Conservation (phyloP, 2,329 filamentous ascomycete genomes). For the Trichophyton schoenleinii region DNA sequence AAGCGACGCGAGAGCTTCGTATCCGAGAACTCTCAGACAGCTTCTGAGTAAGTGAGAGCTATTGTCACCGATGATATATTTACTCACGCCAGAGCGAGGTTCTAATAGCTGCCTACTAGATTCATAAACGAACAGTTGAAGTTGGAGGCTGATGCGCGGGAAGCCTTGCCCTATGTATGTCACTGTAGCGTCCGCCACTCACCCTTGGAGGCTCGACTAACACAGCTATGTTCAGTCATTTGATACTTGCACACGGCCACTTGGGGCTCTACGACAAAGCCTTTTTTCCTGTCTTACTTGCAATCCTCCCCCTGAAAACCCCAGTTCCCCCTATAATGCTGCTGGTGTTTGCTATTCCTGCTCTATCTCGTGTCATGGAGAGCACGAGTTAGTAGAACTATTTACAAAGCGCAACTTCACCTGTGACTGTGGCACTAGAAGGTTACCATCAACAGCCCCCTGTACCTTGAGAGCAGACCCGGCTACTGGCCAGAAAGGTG, state of each 20-base stretch:
- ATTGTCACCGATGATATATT: not conserved
- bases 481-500: constrained; percentile 62
- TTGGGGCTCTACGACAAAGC: constrained; percentile 74
- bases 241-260: constrained; percentile 79
- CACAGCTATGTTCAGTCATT: constrained; percentile 53
- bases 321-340: constrained; percentile 47
- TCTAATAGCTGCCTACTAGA: constrained; percentile 31
- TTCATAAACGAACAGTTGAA: constrained; percentile 83
- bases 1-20: constrained; percentile 27
- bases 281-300: constrained; percentile 92
- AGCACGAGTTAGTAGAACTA: constrained; percentile 87
- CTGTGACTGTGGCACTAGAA: constrained; percentile 87
- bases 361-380: constrained; percentile 90
- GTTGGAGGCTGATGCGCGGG: constrained; percentile 87
- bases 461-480: constrained; percentile 65
- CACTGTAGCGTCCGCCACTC: constrained; percentile 1
- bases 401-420: constrained; percentile 93
- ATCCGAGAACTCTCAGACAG: constrained; percentile 56
- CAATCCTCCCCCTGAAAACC: constrained; percentile 55
- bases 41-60: constrained; percentile 46
- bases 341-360: constrained; percentile 94
- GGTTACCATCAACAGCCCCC: constrained; percentile 55
- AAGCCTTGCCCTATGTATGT: constrained; percentile 77
- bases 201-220: constrained; percentile 6
- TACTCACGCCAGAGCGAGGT: not conserved